Conservation (phyloP, 495 filamentous ascomycete genomes). For the Podospora appendiculata region DNA sequence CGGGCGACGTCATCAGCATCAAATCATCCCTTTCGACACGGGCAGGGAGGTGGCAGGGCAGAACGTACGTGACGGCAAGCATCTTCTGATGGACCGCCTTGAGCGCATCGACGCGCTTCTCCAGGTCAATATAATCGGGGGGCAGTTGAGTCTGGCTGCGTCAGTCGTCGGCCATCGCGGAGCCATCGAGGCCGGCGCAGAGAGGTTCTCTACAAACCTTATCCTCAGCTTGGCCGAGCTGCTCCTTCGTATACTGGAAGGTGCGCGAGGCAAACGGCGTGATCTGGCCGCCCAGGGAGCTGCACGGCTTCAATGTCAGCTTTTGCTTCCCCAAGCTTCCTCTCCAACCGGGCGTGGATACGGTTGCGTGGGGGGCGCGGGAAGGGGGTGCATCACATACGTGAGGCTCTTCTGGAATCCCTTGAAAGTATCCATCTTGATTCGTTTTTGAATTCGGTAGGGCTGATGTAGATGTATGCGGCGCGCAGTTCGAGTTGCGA, state of each 20-base stretch:
- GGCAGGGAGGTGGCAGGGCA: background rate
- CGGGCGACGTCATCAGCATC: background rate
- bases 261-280: constrained; percentile 89
- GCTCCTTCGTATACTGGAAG: constrained; percentile 95
- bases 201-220: constrained; percentile 48
- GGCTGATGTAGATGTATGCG: background rate
- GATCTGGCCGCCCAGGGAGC: constrained; percentile 47
- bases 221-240: constrained; percentile 90
- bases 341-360: no score
- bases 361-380: background rate
- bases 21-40: no score
- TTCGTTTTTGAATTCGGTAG: background rate
- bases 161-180: background rate
- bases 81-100: constrained; percentile 97
- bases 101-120: constrained; percentile 97
- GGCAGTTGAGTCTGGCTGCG: constrained; percentile 76
- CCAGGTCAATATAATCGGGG: constrained; percentile 93
- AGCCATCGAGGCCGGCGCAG: background rate
- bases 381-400: constrained; percentile 10
- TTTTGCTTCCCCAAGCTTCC: background rate
- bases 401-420: constrained; percentile 27
- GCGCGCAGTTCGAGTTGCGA: background rate
- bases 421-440: constrained; percentile 28
- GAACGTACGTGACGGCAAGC: constrained; percentile 84
- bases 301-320: constrained; percentile 19